Evolutionary conservation across 2,329 filamentous ascomycete species (phyloP).

Genomic region (Pseudocercospora pini-densiflorae): DNA sequence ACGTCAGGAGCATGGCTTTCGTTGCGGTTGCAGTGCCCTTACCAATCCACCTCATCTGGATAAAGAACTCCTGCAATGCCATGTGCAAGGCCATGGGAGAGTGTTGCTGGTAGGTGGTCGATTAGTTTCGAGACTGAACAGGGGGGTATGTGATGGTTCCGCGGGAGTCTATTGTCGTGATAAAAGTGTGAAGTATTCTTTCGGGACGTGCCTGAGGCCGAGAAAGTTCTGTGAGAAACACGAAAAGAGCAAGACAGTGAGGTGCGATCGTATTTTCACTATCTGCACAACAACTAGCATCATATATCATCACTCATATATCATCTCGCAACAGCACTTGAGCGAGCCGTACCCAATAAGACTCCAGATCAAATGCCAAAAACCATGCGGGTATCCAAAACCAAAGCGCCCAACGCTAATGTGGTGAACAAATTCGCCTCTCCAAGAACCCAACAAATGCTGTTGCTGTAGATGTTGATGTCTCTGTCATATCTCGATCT

Average conservation of each 20-base stretch:
- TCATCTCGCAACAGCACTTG: slow-evolving; percentile 16
- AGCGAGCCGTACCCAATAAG: slow-evolving; percentile 7
- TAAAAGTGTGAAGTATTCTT: not conserved
- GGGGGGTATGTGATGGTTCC: too few species aligned
- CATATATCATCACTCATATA: slow-evolving; percentile 9
- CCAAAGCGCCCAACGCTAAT: slow-evolving; percentile 5
- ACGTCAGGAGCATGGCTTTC: not conserved
- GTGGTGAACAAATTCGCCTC: not conserved
- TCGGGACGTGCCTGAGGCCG: not conserved
- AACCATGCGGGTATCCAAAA: slow-evolving; percentile 17
- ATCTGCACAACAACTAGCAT: not conserved
- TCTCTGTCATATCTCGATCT: not conserved
- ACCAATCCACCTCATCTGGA: not conserved
- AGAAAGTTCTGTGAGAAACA: not conserved
- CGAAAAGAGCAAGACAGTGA: not conserved
- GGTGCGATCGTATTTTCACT: not conserved
- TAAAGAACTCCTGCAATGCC: too few species aligned
- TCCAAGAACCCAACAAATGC: not conserved
- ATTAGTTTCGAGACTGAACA: too few species aligned
- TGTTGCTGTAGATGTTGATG: not conserved
- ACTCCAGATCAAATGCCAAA: slow-evolving; percentile 6
- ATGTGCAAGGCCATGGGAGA: too few species aligned
- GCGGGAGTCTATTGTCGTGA: not conserved
- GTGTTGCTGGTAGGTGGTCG: too few species aligned
- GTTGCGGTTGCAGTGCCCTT: not conserved